phyloP scores from a whole-genome alignment of 164 flowering plant genomes.

The Aristolochia contorta region DNA sequence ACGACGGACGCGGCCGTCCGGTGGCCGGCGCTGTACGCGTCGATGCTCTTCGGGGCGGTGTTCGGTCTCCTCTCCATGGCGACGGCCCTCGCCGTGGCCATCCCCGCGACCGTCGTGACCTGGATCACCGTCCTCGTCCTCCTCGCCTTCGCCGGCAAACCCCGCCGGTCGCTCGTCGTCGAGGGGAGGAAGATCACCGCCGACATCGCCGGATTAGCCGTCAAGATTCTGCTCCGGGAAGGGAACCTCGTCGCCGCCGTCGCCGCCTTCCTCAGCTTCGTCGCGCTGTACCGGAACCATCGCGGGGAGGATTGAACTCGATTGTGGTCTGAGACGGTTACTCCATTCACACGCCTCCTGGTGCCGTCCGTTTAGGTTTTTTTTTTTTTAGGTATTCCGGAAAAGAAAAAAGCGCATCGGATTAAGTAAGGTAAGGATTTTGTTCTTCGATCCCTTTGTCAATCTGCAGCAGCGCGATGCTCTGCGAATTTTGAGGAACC shows the following conservation, averaged over 20 bases:
- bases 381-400: neutral
- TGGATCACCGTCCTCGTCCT: slow-evolving; percentile 76
- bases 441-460: neutral
- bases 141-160: slow-evolving; percentile 58
- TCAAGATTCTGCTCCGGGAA: slow-evolving; percentile 32
- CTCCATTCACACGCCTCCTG: neutral
- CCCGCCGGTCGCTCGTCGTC: slow-evolving; percentile 38
- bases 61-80: slow-evolving; percentile 20
- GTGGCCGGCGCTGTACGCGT: slow-evolving; percentile 23
- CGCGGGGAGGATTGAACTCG: neutral
- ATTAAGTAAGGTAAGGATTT: neutral
- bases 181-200: slow-evolving; percentile 54
- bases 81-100: slow-evolving; percentile 29
- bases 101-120: slow-evolving; percentile 56
- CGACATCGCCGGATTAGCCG: slow-evolving; percentile 38
- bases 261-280: slow-evolving; percentile 30
- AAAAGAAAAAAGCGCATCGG: too few species aligned
- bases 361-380: neutral
- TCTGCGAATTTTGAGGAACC: too few species aligned
- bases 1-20: slow-evolving; percentile 1
- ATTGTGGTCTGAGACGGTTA: neutral
- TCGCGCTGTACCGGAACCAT: slow-evolving; percentile 14
- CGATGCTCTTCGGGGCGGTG: slow-evolving; percentile 14
- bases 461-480: too few species aligned
- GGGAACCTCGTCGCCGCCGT: slow-evolving; percentile 29